A percentile compares a stretch with the other conserved stretches of the same genome.
Evolutionary conservation across 1,139 yeast species (phyloP).

Genomic region (Ogataea hybrid): DNA sequence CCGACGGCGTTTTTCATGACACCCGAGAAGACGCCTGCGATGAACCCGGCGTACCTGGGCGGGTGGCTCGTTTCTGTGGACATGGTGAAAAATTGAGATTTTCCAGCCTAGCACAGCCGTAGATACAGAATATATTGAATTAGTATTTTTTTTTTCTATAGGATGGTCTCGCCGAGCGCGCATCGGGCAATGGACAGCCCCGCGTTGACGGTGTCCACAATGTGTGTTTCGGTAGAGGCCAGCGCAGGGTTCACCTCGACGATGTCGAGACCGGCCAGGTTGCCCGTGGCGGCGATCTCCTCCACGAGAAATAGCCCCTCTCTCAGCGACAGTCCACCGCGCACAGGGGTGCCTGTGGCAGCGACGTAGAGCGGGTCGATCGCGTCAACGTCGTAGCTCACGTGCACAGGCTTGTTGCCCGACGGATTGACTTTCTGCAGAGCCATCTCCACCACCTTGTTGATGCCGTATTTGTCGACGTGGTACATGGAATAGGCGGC

Average conservation of each 20-base stretch:
- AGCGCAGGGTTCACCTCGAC: slow-evolving; percentile 93
- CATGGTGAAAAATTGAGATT: no score
- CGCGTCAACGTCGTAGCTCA: slow-evolving; percentile 96
- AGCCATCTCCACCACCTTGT: slow-evolving; percentile 91
- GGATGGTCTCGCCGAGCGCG: slow-evolving; percentile 87
- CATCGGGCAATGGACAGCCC: slow-evolving; percentile 92
- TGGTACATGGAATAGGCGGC: slow-evolving; percentile 96
- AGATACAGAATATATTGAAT: background rate
- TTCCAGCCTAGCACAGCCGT: background rate
- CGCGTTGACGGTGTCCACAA: slow-evolving; percentile 81
- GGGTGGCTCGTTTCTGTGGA: slow-evolving; percentile 30
- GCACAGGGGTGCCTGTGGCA: slow-evolving; percentile 96
- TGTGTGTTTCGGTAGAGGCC: slow-evolving; percentile 75
- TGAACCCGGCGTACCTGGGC: slow-evolving; percentile 68
- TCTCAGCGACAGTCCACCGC: slow-evolving; percentile 92
- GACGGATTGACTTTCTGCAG: slow-evolving; percentile 74
- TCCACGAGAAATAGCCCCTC: slow-evolving; percentile 94
- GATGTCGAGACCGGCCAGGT: slow-evolving; percentile 81
- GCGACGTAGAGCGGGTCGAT: slow-evolving; percentile 94
- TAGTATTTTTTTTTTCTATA: slow-evolving; percentile 38
- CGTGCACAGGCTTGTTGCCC: slow-evolving; percentile 73
- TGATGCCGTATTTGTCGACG: slow-evolving; percentile 91
- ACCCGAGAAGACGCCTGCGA: slow-evolving; percentile 90
- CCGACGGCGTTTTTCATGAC: slow-evolving; percentile 86
- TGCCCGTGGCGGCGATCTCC: slow-evolving; percentile 86